These are phyloP conservation scores for Hypoxylon trugodes DNA, from an alignment of 495 filamentous ascomycete species.

Conservation along the genomic window DNA sequence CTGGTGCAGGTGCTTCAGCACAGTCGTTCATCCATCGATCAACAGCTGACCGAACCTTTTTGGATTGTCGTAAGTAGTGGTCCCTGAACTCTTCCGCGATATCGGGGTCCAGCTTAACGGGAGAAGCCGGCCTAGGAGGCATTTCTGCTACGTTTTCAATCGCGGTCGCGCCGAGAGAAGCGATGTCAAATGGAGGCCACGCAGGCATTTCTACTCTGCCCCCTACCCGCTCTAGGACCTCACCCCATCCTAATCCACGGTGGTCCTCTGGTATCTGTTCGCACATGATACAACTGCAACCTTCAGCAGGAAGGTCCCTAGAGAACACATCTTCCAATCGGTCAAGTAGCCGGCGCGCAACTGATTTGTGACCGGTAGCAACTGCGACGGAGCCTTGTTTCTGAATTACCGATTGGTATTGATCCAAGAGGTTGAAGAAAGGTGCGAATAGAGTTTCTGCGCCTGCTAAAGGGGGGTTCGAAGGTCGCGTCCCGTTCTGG, in stretches of 20 bases:
- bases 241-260: slow-evolving; percentile 91
- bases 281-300: slow-evolving; percentile 83
- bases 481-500: slow-evolving; percentile 57
- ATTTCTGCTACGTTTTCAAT: slow-evolving; percentile 55
- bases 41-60: slow-evolving; percentile 83
- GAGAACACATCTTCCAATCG: slow-evolving; percentile 93
- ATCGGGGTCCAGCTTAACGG: slow-evolving; percentile 89
- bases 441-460: slow-evolving; percentile 79
- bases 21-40: slow-evolving; percentile 86
- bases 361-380: slow-evolving; percentile 92
- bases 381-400: slow-evolving; percentile 92
- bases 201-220: slow-evolving; percentile 82
- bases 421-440: slow-evolving; percentile 80
- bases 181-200: slow-evolving; percentile 87
- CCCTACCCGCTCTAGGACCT: slow-evolving; percentile 91
- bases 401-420: slow-evolving; percentile 80
- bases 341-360: slow-evolving; percentile 92
- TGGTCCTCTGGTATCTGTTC: slow-evolving; percentile 63
- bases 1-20: slow-evolving; percentile 71
- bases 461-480: slow-evolving; percentile 62
- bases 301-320: slow-evolving; percentile 83
- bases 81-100: slow-evolving; percentile 89
- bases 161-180: slow-evolving; percentile 65
- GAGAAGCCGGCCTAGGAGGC: slow-evolving; percentile 61
- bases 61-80: slow-evolving; percentile 86